These are phyloP conservation scores for Viridothelium virens DNA, from an alignment of 495 filamentous ascomycete species.

Conservation along the genomic window DNA sequence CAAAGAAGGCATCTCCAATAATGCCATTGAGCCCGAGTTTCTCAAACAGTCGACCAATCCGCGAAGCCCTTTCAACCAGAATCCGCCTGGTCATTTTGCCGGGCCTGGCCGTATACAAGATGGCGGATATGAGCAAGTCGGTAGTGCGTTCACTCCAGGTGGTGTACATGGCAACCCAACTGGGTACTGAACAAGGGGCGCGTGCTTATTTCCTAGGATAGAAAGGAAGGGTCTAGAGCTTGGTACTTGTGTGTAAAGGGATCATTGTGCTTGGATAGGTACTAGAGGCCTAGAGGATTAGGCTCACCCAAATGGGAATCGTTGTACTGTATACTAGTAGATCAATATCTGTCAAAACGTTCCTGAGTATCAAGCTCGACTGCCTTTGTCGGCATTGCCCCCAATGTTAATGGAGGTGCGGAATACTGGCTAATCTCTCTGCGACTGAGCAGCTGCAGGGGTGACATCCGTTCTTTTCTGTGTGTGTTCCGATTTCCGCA, in stretches of 20 bases:
- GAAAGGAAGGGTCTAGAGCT: neutral
- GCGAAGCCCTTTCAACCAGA: conserved; percentile 9
- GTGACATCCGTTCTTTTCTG: no score
- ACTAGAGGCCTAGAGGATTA: neutral
- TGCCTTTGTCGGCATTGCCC: no score
- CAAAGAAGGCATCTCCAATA: neutral
- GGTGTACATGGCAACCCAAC: neutral
- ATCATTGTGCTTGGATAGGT: neutral
- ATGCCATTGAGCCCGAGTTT: neutral
- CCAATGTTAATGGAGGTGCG: no score
- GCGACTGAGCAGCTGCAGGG: no score
- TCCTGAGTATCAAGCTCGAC: no score
- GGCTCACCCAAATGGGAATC: no score
- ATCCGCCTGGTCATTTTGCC: conserved; percentile 6
- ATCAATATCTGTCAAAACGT: no score
- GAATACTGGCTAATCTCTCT: no score
- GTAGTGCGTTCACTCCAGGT: neutral
- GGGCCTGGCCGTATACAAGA: neutral
- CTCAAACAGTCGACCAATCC: neutral
- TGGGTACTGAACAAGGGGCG: neutral
- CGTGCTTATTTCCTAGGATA: no score
- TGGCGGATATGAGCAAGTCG: neutral
- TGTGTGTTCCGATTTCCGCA: no score
- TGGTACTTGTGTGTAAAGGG: neutral
- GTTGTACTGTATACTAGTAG: no score